A percentile compares a stretch with the other conserved stretches of the same genome.
Evolutionary conservation across 177 flowering plant genomes (phyloP).

Genomic region (Tripterygium wilfordii): DNA sequence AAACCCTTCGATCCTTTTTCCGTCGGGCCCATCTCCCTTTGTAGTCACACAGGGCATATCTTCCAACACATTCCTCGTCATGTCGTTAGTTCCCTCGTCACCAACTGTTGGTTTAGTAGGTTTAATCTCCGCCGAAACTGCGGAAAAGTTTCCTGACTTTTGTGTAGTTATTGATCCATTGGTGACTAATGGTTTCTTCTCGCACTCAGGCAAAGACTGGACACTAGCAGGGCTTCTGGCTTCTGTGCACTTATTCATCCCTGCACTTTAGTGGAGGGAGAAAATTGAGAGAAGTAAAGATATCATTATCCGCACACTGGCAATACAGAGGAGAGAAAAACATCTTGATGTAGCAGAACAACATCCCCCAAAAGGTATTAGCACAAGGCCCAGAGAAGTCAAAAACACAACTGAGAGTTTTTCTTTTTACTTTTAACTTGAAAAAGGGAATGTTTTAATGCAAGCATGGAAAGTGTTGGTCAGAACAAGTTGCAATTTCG

Average conservation of each 20-base stretch:
- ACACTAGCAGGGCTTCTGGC: conserved; percentile 31
- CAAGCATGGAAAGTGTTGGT: too few relatives aligned
- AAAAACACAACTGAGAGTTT: too few relatives aligned
- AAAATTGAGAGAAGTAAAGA: neutral
- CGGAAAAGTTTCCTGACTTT: conserved; percentile 5
- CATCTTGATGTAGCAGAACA: too few relatives aligned
- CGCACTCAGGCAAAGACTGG: conserved; percentile 12
- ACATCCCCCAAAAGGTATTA: too few relatives aligned
- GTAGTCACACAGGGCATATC: conserved; percentile 74
- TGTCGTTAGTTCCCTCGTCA: conserved; percentile 9
- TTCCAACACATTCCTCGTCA: conserved; percentile 38
- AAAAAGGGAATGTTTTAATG: too few relatives aligned
- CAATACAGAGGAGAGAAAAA: too few relatives aligned
- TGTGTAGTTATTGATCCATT: neutral
- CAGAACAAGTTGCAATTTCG: too few relatives aligned
- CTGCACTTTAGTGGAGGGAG: conserved; percentile 20
- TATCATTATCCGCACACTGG: too few relatives aligned
- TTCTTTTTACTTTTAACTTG: too few relatives aligned
- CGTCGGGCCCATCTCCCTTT: conserved; percentile 61
- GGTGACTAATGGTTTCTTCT: conserved; percentile 13
- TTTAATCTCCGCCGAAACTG: conserved; percentile 11
- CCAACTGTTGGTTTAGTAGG: conserved; percentile 9
- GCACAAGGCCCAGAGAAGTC: too few relatives aligned
- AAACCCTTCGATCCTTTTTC: conserved; percentile 67
- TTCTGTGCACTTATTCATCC: conserved; percentile 25